phyloP scores from a whole-genome alignment of 2,329 filamentous ascomycete genomes.

The Neocatenulostroma microsporum region DNA sequence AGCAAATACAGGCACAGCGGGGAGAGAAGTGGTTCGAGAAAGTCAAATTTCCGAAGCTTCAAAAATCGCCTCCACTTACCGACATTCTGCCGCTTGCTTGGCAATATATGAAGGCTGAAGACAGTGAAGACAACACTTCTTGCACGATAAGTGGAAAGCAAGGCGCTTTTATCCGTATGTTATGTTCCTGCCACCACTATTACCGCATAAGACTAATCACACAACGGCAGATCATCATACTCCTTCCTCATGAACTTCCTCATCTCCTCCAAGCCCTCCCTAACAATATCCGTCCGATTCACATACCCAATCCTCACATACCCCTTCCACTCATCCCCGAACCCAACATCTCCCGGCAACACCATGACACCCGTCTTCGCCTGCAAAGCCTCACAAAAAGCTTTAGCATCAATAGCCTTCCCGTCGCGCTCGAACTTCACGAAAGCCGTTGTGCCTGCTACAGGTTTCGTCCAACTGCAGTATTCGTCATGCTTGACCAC shows the following conservation, averaged over 20 bases:
- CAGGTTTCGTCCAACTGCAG: conserved; percentile 65
- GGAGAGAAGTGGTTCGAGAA: too few species aligned
- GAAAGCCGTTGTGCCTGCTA: conserved; percentile 73
- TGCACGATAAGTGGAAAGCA: too few species aligned
- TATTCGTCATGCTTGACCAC: conserved; percentile 56
- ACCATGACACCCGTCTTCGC: conserved; percentile 65
- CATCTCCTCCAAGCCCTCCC: conserved; percentile 54
- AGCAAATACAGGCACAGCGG: too few species aligned
- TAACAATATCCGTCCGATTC: conserved; percentile 60
- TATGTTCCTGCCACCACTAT: too few species aligned
- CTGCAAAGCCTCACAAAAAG: conserved; percentile 61
- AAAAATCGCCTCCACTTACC: too few species aligned
- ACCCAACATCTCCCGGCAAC: conserved; percentile 64
- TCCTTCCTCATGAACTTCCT: conserved; percentile 50
- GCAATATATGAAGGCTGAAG: too few species aligned
- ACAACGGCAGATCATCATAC: conserved; percentile 43
- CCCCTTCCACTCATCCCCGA: conserved; percentile 66
- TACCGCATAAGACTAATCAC: too few species aligned
- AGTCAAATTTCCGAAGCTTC: too few species aligned
- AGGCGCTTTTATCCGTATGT: too few species aligned
- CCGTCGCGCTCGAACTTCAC: conserved; percentile 58
- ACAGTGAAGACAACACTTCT: too few species aligned
- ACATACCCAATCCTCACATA: conserved; percentile 73
- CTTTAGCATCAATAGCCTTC: conserved; percentile 60
- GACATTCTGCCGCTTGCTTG: too few species aligned